Evolutionary conservation across 768 basidiomycete species (phyloP), one percentile per base, ranked within the genome.

Genomic region (Hysterangium stoloniferum): DNA sequence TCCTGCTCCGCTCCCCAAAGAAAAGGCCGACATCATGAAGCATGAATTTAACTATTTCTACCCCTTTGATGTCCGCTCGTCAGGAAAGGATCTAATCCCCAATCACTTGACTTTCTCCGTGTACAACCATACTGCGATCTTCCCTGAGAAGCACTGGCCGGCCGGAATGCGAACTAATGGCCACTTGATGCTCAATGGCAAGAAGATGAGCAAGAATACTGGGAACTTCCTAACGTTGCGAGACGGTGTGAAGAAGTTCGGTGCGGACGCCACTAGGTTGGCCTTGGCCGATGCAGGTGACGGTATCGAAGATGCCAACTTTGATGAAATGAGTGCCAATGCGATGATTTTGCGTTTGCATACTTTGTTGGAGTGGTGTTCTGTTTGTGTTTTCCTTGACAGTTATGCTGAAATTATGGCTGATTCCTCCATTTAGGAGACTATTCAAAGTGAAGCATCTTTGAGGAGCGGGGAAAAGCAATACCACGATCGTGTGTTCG

Each of bases 161-260:
- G 61, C 79, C 59, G 82, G 88, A 62, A 90, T 99, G 74, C 86
- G 96, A 22, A 84, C 88, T 40, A 99, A 99, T 62, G 96, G 96
- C 0, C 95, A 98, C 63, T 66, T 99, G 72, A 84, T 92, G 84
- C 66, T 99, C 65, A 98, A 99, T 66, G 94, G 95, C 17, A 86
- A 93, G 74, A 99, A 98, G 74, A 99, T 99, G 96, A 84, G 82
- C 34, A 99, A 98, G 77, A 88, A 86, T 65, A 93, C 86, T 38
- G 96, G 96, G 9, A 99, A 99, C 68, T 89, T 84, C 51, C 71
- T 98, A 73, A 99, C 95, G 0, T 70, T 98, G 64, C 71, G 79
- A 48, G 87, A 99, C 62, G 79, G 86, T 1, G 80, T 95, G 53
- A 75, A 82, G 66, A 98, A 98, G 74, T 98, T 95, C 61, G 96